Percentiles rank a stretch among this genome's conserved stretches.
phyloP scores from a whole-genome alignment of 768 basidiomycete genomes.

The Leccinum olivaceopallidum region DNA sequence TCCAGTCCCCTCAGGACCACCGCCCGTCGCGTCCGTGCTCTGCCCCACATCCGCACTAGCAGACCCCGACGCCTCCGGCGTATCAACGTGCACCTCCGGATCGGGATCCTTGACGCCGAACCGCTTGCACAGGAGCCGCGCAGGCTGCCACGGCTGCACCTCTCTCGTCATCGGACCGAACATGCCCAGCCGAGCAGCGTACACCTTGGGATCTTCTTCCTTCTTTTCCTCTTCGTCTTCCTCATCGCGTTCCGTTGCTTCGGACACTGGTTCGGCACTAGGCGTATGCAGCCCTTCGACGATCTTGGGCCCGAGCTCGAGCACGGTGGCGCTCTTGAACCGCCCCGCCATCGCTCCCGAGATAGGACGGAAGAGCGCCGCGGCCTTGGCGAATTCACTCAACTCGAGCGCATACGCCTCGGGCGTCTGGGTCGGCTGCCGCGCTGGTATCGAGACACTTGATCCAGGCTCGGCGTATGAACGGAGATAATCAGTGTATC shows the following conservation, averaged over 20 bases:
- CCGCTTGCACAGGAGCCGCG: conserved; percentile 85
- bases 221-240: conserved; percentile 43
- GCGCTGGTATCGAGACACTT: conserved; percentile 47
- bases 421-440: conserved; percentile 54
- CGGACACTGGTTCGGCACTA: conserved; percentile 34
- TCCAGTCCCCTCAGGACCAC: not conserved
- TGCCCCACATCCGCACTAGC: conserved; percentile 14
- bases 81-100: conserved; percentile 46
- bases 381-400: conserved; percentile 83
- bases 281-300: conserved; percentile 72
- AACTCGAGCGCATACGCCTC: conserved; percentile 83
- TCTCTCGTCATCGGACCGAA: conserved; percentile 88
- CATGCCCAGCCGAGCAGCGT: conserved; percentile 87
- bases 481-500: conserved; percentile 81
- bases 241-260: conserved; percentile 41
- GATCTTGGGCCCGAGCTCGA: conserved; percentile 64
- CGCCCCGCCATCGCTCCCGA: conserved; percentile 90
- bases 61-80: conserved; percentile 25
- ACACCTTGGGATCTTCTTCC: conserved; percentile 71
- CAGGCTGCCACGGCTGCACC: conserved; percentile 73
- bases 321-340: conserved; percentile 79
- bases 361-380: conserved; percentile 88
- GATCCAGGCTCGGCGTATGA: conserved; percentile 60
- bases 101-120: conserved; percentile 88
- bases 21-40: conserved; percentile 2